A percentile compares a stretch with the other conserved stretches of the same genome.
These are phyloP conservation scores for Coemansia sp. DNA, from an alignment of 371 early-diverging fungal genomes.

Conservation along the genomic window DNA sequence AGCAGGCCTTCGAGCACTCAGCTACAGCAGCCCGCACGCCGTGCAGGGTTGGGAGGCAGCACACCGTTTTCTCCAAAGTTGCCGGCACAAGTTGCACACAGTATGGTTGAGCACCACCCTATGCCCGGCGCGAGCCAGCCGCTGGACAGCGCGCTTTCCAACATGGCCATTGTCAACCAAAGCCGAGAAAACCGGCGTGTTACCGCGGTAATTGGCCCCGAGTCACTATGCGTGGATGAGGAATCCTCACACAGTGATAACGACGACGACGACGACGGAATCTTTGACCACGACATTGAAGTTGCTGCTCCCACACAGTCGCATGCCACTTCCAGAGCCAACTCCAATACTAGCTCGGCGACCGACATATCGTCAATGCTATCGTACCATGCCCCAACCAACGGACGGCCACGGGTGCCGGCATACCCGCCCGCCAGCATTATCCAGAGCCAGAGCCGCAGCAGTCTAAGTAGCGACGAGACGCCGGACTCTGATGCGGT, in stretches of 20 bases:
- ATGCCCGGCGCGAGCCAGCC: background rate
- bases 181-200: background rate
- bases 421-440: background rate
- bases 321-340: background rate
- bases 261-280: background rate
- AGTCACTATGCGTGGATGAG: background rate
- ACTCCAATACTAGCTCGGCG: background rate
- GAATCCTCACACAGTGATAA: background rate
- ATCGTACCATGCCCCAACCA: background rate
- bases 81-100: too few species aligned
- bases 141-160: background rate
- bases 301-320: too few species aligned
- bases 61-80: too few species aligned
- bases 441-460: background rate
- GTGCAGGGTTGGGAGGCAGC: too few species aligned
- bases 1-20: background rate
- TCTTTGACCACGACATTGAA: background rate
- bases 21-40: background rate
- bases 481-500: conserved; percentile 19
- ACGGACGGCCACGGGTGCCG: background rate
- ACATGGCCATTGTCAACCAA: background rate
- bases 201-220: background rate
- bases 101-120: too few species aligned
- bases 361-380: background rate
- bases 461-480: background rate